Evolutionary conservation across 1,284 basidiomycete species (phyloP).

Genomic region (Marasmius tenuissimus): DNA sequence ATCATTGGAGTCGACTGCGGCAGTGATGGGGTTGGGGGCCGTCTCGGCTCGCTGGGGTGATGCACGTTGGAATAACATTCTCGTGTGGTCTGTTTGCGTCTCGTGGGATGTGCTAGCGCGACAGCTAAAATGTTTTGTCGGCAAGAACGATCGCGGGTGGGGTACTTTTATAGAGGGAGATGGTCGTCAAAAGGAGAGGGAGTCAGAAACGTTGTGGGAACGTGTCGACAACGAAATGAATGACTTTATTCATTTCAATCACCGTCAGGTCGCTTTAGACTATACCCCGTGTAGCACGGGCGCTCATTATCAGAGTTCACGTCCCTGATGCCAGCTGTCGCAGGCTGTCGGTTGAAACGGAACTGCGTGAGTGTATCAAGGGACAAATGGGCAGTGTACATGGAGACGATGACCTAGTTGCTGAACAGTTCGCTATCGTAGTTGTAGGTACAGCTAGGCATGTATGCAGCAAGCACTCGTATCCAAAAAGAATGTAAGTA

Average conservation of each 20-base stretch:
- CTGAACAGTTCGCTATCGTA: too few relatives aligned
- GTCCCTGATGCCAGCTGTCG: too few relatives aligned
- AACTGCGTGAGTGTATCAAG: too few relatives aligned
- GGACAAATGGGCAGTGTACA: too few relatives aligned
- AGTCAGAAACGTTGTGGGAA: not conserved
- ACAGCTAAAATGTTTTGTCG: not conserved
- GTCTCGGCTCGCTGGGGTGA: not conserved
- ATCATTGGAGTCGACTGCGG: not conserved
- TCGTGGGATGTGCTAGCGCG: not conserved
- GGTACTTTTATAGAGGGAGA: not conserved
- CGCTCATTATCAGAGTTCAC: too few relatives aligned
- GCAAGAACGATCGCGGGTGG: not conserved
- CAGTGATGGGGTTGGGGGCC: not conserved
- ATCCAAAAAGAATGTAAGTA: too few relatives aligned
- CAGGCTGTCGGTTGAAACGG: too few relatives aligned
- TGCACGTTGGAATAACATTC: not conserved
- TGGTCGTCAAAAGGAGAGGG: not conserved
- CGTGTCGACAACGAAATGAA: not conserved
- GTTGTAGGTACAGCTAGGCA: too few relatives aligned
- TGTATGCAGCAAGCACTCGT: too few relatives aligned
- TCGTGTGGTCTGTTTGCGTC: constrained; percentile 14
- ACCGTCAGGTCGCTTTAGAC: not conserved
- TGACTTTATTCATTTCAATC: not conserved
- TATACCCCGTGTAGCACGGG: not conserved
- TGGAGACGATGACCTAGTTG: too few relatives aligned